phyloP scores from a whole-genome alignment of 1,284 basidiomycete genomes.

The Leccinum insolens region DNA sequence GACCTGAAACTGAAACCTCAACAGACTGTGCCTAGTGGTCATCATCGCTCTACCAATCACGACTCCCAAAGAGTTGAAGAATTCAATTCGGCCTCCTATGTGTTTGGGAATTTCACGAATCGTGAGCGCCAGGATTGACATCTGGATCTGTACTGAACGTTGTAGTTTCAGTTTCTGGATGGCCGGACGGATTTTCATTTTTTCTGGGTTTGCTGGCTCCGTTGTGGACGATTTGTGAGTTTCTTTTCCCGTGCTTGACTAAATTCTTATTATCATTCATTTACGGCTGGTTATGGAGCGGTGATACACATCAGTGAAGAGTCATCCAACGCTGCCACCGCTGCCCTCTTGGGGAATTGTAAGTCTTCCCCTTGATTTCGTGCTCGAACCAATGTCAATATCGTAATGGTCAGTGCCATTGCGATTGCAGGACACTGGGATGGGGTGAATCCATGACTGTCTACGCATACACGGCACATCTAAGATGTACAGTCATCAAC shows the following conservation, averaged over 20 bases:
- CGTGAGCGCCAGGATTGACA: too few relatives aligned
- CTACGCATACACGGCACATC: neutral
- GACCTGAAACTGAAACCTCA: neutral
- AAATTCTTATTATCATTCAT: neutral
- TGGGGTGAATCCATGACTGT: neutral
- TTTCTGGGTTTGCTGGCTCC: neutral
- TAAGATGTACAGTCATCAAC: conserved; percentile 2
- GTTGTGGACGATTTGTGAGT: conserved; percentile 1
- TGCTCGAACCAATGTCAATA: neutral
- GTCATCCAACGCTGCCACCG: neutral
- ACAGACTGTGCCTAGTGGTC: neutral
- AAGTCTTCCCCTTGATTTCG: neutral
- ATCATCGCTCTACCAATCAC: conserved; percentile 1
- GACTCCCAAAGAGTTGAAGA: neutral
- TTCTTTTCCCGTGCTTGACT: neutral
- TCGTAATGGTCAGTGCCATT: neutral
- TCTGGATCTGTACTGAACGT: too few relatives aligned
- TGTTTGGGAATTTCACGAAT: too few relatives aligned
- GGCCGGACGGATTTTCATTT: neutral
- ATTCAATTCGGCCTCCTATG: neutral
- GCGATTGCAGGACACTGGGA: neutral
- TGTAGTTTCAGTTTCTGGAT: neutral
- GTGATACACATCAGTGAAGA: conserved; percentile 1
- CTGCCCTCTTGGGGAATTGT: neutral
- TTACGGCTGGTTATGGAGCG: neutral